Base-by-base conservation (phyloP, 306 rosid genomes). In the Citrullus colocynthis region DNA sequence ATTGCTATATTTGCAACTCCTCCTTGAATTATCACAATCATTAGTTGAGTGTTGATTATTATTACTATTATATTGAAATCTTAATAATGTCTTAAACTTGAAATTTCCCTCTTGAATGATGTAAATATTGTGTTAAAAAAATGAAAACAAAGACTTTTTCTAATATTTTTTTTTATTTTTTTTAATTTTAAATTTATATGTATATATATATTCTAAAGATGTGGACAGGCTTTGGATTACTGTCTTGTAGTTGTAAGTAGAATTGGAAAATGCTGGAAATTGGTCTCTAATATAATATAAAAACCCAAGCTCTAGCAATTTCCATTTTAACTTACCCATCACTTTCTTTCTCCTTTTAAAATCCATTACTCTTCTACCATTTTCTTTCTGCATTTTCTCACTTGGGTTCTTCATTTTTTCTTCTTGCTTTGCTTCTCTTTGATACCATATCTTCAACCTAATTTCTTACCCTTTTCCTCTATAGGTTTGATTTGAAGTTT, bases 321-420 rank as follows among this genome's bases (percentile, higher is more conserved):
- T 32, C 74, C 73, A 66, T 66, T 66, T 66, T 24, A 24, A 66
- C 73, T 66, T 66, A 17, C 30, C 30, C 52, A 66, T 39, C 73
- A 66, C 52, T 13, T 66, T 48, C 54, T 45, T 24, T 48, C 54
- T 45, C 14, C 56, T 21, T 70, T 70, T 70, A 44, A 70, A 67
- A 72, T 48, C 77, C 44, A 74, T 74, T 21, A 58, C 56, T 71
- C 20, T 17, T 48, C 30, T 18, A 73, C 34, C 9, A 28, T 28
- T 78, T 82, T 44, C 21, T 59, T 56, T 74, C 65, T 61, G 44
- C 64, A 81, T 4, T 17, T 15, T 70, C 61, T 76, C 66, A 49
- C 58, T 57, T 34, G 20, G 28, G 24, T 9, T 8, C 44, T 20
- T 80, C 55, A 48, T 62, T 51, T 59, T 67, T 66, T n/a, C 32